A percentile compares a stretch with the other conserved stretches of the same genome.
phyloP scores from a whole-genome alignment of 1,139 yeast genomes.

The Kurtzmaniella quercitrusa region DNA sequence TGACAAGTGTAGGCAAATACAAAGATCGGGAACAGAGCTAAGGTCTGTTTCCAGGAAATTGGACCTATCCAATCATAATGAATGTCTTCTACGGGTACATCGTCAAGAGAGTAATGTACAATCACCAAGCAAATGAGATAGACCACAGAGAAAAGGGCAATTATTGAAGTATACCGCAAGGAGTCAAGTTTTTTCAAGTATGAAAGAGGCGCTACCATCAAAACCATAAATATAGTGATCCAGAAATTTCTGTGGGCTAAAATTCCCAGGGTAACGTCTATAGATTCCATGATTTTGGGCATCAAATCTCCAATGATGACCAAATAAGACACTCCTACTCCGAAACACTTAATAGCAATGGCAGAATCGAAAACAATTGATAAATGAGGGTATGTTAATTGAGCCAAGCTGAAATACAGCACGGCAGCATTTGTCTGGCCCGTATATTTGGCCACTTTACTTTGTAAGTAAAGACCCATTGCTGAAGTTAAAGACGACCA shows the following conservation, averaged over 20 bases:
- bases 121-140: slow-evolving; percentile 75
- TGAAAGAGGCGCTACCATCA: slow-evolving; percentile 68
- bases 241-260: slow-evolving; percentile 55
- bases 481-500: slow-evolving; percentile 50
- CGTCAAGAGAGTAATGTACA: slow-evolving; percentile 49
- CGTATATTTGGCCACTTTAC: slow-evolving; percentile 47
- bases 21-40: slow-evolving; percentile 72
- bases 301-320: slow-evolving; percentile 88
- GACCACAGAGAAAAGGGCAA: slow-evolving; percentile 79
- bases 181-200: slow-evolving; percentile 74
- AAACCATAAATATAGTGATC: slow-evolving; percentile 57
- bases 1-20: slow-evolving; percentile 95
- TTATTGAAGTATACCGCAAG: slow-evolving; percentile 75
- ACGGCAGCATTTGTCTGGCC: slow-evolving; percentile 43
- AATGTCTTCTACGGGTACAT: slow-evolving; percentile 19
- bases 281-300: slow-evolving; percentile 64
- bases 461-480: slow-evolving; percentile 50
- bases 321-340: slow-evolving; percentile 84
- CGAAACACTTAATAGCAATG: slow-evolving; percentile 68
- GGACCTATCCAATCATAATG: slow-evolving; percentile 35
- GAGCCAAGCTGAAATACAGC: slow-evolving; percentile 50
- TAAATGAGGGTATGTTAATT: slow-evolving; percentile 51
- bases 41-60: slow-evolving; percentile 30
- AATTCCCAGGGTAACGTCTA: slow-evolving; percentile 20
- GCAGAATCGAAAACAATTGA: slow-evolving; percentile 46